phyloP scores from a whole-genome alignment of 805 yeast species.

The Cyberlindnera mycetangii region DNA sequence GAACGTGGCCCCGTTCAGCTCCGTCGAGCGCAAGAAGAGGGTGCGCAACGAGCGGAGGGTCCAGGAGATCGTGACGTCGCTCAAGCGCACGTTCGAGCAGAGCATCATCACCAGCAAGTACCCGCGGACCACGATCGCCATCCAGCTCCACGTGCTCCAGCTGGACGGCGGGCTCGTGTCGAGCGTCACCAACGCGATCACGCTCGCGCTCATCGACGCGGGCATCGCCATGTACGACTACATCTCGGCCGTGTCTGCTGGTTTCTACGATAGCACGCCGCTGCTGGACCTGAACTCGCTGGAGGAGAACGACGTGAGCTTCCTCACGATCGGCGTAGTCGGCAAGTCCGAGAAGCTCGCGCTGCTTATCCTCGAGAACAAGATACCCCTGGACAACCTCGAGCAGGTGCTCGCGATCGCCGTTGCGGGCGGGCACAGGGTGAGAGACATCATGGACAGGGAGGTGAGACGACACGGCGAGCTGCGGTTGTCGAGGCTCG shows the following conservation, averaged over 20 bases:
- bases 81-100: constrained; percentile 69
- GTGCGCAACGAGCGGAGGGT: constrained; percentile 66
- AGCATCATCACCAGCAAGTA: constrained; percentile 71
- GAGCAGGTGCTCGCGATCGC: constrained; percentile 78
- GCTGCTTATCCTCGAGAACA: constrained; percentile 73
- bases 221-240: constrained; percentile 94
- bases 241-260: constrained; percentile 76
- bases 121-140: constrained; percentile 78
- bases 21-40: constrained; percentile 70
- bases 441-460: constrained; percentile 81
- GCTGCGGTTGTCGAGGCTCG: constrained; percentile 47
- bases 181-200: constrained; percentile 77
- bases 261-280: constrained; percentile 74
- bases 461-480: constrained; percentile 78
- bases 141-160: constrained; percentile 72
- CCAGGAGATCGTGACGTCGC: constrained; percentile 61
- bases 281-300: constrained; percentile 76
- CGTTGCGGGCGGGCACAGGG: constrained; percentile 79
- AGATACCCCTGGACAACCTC: constrained; percentile 76
- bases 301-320: constrained; percentile 83
- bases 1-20: constrained; percentile 77
- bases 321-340: constrained; percentile 76
- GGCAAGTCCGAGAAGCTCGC: constrained; percentile 82
- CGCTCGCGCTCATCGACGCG: constrained; percentile 89
- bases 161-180: constrained; percentile 90